Conservation (phyloP, 345 rosid species). For the Triadica sebifera region DNA sequence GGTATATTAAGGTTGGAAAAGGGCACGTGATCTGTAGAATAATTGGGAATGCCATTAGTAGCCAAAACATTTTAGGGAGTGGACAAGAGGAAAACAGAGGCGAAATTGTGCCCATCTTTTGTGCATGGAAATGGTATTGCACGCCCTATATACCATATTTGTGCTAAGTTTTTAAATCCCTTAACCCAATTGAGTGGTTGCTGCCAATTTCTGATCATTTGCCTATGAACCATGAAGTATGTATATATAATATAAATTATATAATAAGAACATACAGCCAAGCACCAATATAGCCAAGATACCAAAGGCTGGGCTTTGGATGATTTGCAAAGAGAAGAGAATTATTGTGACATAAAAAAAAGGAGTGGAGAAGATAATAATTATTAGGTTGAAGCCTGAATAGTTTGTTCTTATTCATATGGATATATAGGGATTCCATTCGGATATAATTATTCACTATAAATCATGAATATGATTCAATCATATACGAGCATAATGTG, state of each 20-base stretch:
- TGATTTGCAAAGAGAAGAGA: constrained; percentile 13
- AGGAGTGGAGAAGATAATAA: no score
- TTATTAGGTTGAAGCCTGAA: no score
- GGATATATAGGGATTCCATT: no score
- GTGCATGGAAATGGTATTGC: constrained; percentile 50
- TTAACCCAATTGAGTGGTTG: no score
- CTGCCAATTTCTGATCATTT: not conserved
- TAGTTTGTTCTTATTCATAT: no score
- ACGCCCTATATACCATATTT: constrained; percentile 45
- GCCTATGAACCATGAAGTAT: no score
- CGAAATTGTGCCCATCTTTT: not conserved
- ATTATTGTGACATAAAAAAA: no score
- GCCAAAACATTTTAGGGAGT: not conserved
- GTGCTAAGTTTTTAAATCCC: not conserved
- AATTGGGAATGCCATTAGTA: constrained; percentile 39
- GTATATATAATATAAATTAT: no score
- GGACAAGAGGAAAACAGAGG: not conserved
- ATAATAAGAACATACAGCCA: not conserved
- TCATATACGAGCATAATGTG: no score
- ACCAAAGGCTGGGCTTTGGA: constrained; percentile 41
- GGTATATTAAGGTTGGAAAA: constrained; percentile 22
- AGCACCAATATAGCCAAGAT: constrained; percentile 15
- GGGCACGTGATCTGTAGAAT: constrained; percentile 43
- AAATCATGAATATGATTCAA: no score
- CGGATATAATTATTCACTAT: no score